phyloP scores from a whole-genome alignment of 192 early-diverging fungal genomes.

The Backusella circina region DNA sequence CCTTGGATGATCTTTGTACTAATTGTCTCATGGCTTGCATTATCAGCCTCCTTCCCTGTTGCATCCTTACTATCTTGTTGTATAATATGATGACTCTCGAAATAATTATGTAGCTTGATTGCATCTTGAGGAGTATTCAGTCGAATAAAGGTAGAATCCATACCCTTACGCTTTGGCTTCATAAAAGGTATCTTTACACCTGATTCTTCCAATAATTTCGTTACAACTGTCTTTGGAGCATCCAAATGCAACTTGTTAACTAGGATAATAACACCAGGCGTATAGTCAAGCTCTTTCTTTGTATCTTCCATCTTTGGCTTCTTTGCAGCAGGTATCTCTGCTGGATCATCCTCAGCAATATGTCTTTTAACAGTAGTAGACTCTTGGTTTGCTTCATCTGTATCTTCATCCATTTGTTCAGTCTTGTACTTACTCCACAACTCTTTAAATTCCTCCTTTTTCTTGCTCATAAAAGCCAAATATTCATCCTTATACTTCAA shows the following conservation, averaged over 20 bases:
- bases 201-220: neutral
- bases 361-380: neutral
- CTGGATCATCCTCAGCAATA: neutral
- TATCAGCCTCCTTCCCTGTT: neutral
- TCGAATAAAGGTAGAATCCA: constrained; percentile 15
- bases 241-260: constrained; percentile 15
- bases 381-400: neutral
- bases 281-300: neutral
- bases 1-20: neutral
- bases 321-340: neutral
- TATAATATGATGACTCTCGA: neutral
- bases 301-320: neutral
- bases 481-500: constrained; percentile 7
- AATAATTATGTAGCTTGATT: constrained; percentile 2
- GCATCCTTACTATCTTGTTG: constrained; percentile 5
- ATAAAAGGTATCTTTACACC: neutral
- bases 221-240: neutral
- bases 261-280: neutral
- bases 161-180: neutral
- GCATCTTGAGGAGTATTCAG: constrained; percentile 16
- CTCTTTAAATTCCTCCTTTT: neutral
- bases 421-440: neutral
- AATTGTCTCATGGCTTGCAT: neutral
- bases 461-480: neutral
- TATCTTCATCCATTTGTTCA: neutral